Evolutionary conservation across 305 asterid genomes (phyloP), one percentile per base, ranked within the genome.

Genomic region (Fraxinus velutina): DNA sequence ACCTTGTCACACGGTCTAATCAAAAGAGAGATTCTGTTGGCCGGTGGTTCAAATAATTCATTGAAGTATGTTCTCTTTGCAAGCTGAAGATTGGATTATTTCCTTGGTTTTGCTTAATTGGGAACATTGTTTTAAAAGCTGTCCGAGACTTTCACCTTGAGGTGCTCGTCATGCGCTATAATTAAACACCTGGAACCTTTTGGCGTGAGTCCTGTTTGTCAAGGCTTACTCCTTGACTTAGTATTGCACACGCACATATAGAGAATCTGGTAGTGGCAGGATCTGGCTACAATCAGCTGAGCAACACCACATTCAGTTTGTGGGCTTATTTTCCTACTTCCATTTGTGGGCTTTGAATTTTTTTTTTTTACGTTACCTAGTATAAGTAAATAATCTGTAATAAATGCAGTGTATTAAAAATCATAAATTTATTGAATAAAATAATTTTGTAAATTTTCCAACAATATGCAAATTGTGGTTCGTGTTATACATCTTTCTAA

Each of bases 21-120:
- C 50, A 84, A 79, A 74, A 86, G 90, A 50, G 93, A 93, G 89
- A 71, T 92, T 81, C 81, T 95, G 82, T 84, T 95, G 81, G 80
- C 92, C 60, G 90, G 90, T 55, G 97, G 96, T 29, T 10, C 77
- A 10, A 88, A 85, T 80, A 92, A 94, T 75, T 44, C 84, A 64
- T 33, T 93, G 62, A 55, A 93, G 98, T 92, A 88, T 76, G 92
- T 84, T 87, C 68, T 79, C 62, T 83, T 39, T 52, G 19, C 17
- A 8, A 71, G 34, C 39, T 70, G 36, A 66, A 37, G 44, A 39
- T 57, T 19, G 79, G 9, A 74, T 73, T 39, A 75, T 78, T 52
- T n/a, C 47, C 73, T 44, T 13, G 32, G 12, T 68, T 12, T 12
- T 75, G 29, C 27, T 32, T 12, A 64, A 64, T 50, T 27, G 13